Percentiles rank a stretch among this genome's conserved stretches.
Conservation (phyloP, 2,329 filamentous ascomycete species). For the Colletotrichum brevisporum region DNA sequence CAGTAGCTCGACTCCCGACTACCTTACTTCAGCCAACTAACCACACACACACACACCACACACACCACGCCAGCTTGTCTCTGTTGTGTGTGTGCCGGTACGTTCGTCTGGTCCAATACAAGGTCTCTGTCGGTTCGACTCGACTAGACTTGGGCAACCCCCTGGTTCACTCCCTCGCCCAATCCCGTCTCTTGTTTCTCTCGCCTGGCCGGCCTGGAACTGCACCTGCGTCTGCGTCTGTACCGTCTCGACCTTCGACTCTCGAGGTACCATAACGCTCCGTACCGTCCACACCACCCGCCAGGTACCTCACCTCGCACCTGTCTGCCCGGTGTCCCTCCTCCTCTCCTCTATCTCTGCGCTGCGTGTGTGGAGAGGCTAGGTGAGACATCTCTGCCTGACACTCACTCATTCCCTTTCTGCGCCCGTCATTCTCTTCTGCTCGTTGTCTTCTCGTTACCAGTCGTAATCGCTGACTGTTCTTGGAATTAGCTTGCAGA, state of each 20-base stretch:
- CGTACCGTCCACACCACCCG: conserved; percentile 22
- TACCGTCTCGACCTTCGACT: conserved; percentile 13
- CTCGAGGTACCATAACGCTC: conserved; percentile 22
- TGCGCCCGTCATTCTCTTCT: conserved; percentile 25
- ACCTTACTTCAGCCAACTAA: conserved; percentile 17
- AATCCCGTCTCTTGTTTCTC: conserved; percentile 40
- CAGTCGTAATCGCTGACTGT: conserved; percentile 17
- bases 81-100: conserved; percentile 14
- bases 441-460: conserved; percentile 31
- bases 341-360: conserved; percentile 29
- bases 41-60: not conserved
- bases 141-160: conserved; percentile 29
- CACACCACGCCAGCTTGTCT: conserved; percentile 1
- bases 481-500: conserved; percentile 1
- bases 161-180: conserved; percentile 32
- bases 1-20: conserved; percentile 5
- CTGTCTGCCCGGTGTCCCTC: conserved; percentile 2
- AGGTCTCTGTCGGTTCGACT: conserved; percentile 17
- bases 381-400: conserved; percentile 40
- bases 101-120: conserved; percentile 31
- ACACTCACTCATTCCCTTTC: conserved; percentile 31
- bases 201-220: not conserved
- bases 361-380: conserved; percentile 32
- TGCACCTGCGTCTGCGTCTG: conserved; percentile 2
- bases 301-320: conserved; percentile 19